Percentiles rank a stretch among this genome's conserved stretches.
phyloP scores from a whole-genome alignment of 2,329 filamentous ascomycete genomes.

The Alternaria brassicae region DNA sequence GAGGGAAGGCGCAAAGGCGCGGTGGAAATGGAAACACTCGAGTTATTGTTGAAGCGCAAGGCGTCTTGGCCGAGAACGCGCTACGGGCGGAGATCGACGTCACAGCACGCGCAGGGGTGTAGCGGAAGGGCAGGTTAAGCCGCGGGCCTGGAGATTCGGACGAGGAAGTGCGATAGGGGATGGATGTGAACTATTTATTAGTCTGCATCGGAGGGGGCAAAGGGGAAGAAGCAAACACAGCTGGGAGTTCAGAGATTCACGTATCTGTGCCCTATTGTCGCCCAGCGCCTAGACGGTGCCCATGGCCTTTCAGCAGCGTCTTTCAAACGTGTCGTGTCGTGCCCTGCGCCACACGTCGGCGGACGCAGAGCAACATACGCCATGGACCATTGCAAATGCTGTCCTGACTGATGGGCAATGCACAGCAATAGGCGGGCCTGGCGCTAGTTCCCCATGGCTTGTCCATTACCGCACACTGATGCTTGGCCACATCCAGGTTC shows the following conservation, averaged over 20 bases:
- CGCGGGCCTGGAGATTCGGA: background rate
- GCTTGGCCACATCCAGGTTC: slow-evolving; percentile 21
- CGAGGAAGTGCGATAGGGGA: background rate
- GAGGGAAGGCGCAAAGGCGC: slow-evolving; percentile 15
- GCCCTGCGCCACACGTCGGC: background rate
- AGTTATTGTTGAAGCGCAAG: slow-evolving; percentile 30
- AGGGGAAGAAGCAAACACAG: slow-evolving; percentile 6
- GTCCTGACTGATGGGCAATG: background rate
- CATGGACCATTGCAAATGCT: background rate
- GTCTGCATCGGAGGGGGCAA: background rate
- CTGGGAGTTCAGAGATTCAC: background rate
- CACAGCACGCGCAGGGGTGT: slow-evolving; percentile 4
- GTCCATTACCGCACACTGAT: slow-evolving; percentile 20
- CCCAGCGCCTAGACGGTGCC: background rate
- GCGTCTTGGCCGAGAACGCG: slow-evolving; percentile 20
- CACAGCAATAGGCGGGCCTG: background rate
- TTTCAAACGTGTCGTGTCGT: background rate
- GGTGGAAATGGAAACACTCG: slow-evolving; percentile 18
- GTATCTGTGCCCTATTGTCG: too few species aligned
- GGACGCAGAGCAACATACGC: background rate
- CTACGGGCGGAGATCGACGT: slow-evolving; percentile 20
- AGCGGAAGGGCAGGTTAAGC: slow-evolving; percentile 9
- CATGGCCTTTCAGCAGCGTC: background rate
- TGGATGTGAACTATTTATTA: background rate
- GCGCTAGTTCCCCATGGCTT: slow-evolving; percentile 2